Evolutionary conservation across 2,329 filamentous ascomycete species (phyloP).

Genomic region (Didymella pinodella): DNA sequence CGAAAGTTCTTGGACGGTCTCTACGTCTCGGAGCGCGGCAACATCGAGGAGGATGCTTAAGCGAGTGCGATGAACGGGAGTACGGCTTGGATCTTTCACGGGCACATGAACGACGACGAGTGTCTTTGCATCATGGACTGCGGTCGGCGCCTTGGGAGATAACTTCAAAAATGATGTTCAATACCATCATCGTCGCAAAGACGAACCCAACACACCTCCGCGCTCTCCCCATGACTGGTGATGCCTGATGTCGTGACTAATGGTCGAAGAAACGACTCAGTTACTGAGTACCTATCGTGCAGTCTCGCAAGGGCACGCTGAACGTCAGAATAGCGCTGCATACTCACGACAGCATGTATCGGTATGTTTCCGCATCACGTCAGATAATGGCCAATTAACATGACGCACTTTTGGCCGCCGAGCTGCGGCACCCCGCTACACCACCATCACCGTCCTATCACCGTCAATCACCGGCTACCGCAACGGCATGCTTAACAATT

Average conservation of each 20-base stretch:
- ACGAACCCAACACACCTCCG: conserved; percentile 24
- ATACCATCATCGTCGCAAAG: conserved; percentile 46
- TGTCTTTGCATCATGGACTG: conserved; percentile 51
- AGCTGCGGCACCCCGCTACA: conserved; percentile 30
- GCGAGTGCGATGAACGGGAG: conserved; percentile 42
- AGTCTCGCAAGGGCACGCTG: neutral
- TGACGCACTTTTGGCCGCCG: conserved; percentile 28
- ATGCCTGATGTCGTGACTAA: conserved; percentile 6
- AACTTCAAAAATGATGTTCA: conserved; percentile 52
- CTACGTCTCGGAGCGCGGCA: conserved; percentile 99
- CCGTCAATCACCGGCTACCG: conserved; percentile 40
- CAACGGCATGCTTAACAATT: conserved; percentile 27
- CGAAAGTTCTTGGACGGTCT: conserved; percentile 99
- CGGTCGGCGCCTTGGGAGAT: conserved; percentile 50
- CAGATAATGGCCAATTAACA: conserved; percentile 1
- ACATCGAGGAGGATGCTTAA: conserved; percentile 75
- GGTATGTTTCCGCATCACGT: neutral
- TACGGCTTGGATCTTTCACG: conserved; percentile 50
- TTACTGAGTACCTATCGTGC: neutral
- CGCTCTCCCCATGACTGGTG: conserved; percentile 1
- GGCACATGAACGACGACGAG: conserved; percentile 52
- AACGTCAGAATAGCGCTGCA: neutral
- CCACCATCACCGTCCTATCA: conserved; percentile 31
- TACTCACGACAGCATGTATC: neutral
- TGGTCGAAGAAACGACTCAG: neutral